Base-by-base conservation (phyloP, 2,329 filamentous ascomycete species). In the Venturia pyrina region DNA sequence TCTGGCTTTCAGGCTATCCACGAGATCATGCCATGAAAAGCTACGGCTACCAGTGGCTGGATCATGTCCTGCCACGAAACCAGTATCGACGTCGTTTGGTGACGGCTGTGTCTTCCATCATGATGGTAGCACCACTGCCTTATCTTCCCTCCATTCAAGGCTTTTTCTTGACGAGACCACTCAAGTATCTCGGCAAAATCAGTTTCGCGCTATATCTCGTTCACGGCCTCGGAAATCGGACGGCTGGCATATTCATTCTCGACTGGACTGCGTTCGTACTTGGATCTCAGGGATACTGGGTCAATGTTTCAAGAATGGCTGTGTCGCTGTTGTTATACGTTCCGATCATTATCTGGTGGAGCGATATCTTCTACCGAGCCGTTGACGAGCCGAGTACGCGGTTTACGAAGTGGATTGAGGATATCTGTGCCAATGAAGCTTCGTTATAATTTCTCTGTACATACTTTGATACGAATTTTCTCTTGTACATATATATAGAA, bases 161-260 rank as follows among this genome's bases (percentile, higher is more conserved):
- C 62, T 69, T 80, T 37, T 78, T 80, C 69, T 74, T 72, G 41
- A 76, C 76, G 61, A 71, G 71, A 0, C 50, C 79, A 3, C 76
- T 78, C 15, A 77, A 78, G 66, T 81, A 81, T 67, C 71, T 81
- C 17, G 79, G 79, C 64, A 78, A 77, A 62, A 78, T 81, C 65
- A 80, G 77, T 2, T 81, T 78, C 67, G 76, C 77, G 2, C 76
- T 81, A 56, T 81, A 81, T 65, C 75, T 81, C 62, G 77, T 80
- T 24, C 79, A 81, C 60, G 61, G 65, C 24, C 40, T 63, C 1
- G 48, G 68, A 13, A 66, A 68, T 21, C 63, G 44, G 32, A 62
- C 48, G 41, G 56, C 68, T 19, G 69, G 69, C 5, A 67, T 64
- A 24, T 19, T 32, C 37, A 63, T 63, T 11, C 48, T 68, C n/a